These are phyloP conservation scores for Aschersonia sp. DNA, from an alignment of 2,329 filamentous ascomycete species.

Conservation along the genomic window DNA sequence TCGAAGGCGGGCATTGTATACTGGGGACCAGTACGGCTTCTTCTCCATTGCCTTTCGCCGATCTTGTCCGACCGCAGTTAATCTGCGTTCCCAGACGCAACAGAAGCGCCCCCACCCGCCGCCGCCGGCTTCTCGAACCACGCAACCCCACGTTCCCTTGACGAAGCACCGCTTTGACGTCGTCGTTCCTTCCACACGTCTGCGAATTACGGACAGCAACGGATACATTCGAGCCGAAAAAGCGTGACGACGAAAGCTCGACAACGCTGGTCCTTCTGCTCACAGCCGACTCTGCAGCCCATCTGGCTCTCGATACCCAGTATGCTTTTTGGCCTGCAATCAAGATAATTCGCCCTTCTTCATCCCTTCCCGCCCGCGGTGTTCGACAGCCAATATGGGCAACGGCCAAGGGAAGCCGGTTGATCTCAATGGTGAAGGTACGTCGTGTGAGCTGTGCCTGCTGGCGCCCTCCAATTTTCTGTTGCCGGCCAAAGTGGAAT, in stretches of 20 bases:
- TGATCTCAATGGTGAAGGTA: conserved; percentile 86
- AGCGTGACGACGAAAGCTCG: neutral
- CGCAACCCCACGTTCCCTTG: too few species aligned
- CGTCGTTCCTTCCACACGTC: too few species aligned
- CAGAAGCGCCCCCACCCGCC: too few species aligned
- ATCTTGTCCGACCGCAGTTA: too few species aligned
- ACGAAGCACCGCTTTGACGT: too few species aligned
- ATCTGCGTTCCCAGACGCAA: too few species aligned
- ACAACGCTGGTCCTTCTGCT: neutral
- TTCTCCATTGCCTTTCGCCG: too few species aligned
- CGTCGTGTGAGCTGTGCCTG: conserved; percentile 8
- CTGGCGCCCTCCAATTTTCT: conserved; percentile 2
- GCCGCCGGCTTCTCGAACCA: too few species aligned
- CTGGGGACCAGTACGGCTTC: too few species aligned
- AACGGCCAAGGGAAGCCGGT: conserved; percentile 91
- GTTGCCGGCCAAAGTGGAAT: neutral
- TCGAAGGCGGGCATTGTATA: too few species aligned
- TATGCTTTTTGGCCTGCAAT: conserved; percentile 11
- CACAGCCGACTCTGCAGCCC: neutral
- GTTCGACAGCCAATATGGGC: conserved; percentile 58
- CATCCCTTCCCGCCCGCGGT: conserved; percentile 10
- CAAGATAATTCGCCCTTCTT: conserved; percentile 9
- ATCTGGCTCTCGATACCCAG: conserved; percentile 6
- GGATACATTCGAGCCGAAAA: neutral
- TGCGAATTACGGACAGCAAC: too few species aligned